Percentiles rank a stretch among this genome's conserved stretches.
Evolutionary conservation across 495 filamentous ascomycete genomes (phyloP).

Genomic region (Aspergillus asperescens): DNA sequence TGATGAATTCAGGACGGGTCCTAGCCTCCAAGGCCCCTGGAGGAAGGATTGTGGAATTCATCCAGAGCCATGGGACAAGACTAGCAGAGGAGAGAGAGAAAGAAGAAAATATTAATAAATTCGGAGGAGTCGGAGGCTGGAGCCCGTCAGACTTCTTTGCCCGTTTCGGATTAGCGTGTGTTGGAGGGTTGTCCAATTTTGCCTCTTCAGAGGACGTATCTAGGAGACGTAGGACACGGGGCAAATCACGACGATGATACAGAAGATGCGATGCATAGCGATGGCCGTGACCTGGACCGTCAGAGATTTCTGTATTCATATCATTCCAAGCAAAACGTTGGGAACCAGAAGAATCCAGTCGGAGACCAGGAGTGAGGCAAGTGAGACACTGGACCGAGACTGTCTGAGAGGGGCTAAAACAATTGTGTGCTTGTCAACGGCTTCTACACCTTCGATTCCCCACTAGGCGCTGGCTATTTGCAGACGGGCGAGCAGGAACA

Average conservation of each 20-base stretch:
- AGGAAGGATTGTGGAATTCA: background rate
- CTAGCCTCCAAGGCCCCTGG: background rate
- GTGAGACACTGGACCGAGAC: constrained; percentile 21
- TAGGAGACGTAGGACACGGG: too few species aligned
- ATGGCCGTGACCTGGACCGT: too few species aligned
- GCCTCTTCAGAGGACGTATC: constrained; percentile 17
- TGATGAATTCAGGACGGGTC: background rate
- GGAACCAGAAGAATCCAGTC: constrained; percentile 9
- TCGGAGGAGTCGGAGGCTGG: background rate
- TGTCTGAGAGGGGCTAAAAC: constrained; percentile 19
- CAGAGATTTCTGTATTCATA: background rate
- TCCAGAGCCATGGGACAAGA: constrained; percentile 16
- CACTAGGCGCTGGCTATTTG: background rate
- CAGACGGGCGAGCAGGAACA: background rate
- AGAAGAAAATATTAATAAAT: constrained; percentile 1
- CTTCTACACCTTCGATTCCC: constrained; percentile 3
- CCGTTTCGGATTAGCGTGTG: constrained; percentile 8
- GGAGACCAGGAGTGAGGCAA: constrained; percentile 2
- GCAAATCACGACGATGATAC: too few species aligned
- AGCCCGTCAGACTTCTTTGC: constrained; percentile 13
- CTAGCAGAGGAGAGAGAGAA: too few species aligned
- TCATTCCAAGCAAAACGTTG: constrained; percentile 10
- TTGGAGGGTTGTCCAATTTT: constrained; percentile 13
- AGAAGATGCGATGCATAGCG: too few species aligned
- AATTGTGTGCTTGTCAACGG: constrained; percentile 16